Conservation (phyloP, 2,329 filamentous ascomycete species). For the Neofusicoccum sp. region DNA sequence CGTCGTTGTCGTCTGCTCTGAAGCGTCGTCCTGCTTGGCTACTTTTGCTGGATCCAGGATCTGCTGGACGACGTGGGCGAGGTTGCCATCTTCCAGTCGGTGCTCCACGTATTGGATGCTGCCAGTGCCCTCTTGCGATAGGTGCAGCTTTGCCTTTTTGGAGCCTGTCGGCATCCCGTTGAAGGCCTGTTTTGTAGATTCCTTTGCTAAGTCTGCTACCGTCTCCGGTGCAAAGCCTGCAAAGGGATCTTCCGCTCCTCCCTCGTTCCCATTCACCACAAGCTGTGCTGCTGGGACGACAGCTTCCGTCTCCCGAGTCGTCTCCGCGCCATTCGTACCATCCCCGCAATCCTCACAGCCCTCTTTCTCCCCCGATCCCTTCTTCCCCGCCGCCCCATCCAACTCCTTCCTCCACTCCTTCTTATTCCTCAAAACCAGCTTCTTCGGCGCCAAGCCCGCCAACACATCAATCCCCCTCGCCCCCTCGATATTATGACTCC, state of each 20-base stretch:
- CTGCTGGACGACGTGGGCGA: slow-evolving; percentile 64
- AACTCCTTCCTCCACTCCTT: slow-evolving; percentile 61
- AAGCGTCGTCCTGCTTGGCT: slow-evolving; percentile 27
- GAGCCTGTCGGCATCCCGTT: neutral
- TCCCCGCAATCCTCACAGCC: slow-evolving; percentile 11
- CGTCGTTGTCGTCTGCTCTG: neutral
- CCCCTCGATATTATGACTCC: slow-evolving; percentile 79
- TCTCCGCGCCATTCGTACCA: neutral
- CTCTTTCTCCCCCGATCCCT: slow-evolving; percentile 34
- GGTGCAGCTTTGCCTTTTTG: slow-evolving; percentile 31
- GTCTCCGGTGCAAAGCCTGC: neutral
- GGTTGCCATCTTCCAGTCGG: slow-evolving; percentile 68
- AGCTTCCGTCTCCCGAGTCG: neutral
- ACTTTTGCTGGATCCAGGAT: slow-evolving; percentile 50
- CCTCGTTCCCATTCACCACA: too few species aligned
- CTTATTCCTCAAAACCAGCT: slow-evolving; percentile 76
- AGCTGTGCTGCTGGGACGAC: neutral
- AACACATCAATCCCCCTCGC: slow-evolving; percentile 82
- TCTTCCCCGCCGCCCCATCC: slow-evolving; percentile 33
- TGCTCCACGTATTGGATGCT: slow-evolving; percentile 77
- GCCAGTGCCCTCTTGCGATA: slow-evolving; percentile 61
- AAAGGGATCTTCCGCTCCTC: neutral
- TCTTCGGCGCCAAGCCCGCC: slow-evolving; percentile 72
- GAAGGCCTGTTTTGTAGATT: neutral
- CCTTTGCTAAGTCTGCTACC: neutral